Percentiles rank a stretch among this genome's conserved stretches.
These are phyloP conservation scores for Penicillium sp. DNA, from an alignment of 2,329 filamentous ascomycete genomes.

Conservation along the genomic window DNA sequence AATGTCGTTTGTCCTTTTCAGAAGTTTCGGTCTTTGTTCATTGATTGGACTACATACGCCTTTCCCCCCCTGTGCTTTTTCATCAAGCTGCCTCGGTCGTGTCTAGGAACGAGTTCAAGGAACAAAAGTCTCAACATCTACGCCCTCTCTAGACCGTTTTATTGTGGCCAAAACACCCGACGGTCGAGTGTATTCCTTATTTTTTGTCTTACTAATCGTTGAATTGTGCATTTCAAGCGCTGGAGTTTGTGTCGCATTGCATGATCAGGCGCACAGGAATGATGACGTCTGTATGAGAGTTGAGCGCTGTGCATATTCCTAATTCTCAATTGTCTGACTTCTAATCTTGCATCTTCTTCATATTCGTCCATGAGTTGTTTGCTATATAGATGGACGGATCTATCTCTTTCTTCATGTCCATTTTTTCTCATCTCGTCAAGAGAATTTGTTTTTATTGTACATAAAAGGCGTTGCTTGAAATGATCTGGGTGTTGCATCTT, in stretches of 20 bases:
- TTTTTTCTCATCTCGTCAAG: neutral
- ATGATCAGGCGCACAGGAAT: conserved; percentile 14
- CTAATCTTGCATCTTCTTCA: neutral
- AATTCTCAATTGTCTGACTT: neutral
- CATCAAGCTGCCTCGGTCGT: neutral
- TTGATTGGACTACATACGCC: neutral
- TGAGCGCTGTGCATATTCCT: conserved; percentile 8
- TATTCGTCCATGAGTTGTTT: conserved; percentile 5
- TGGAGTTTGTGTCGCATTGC: conserved; percentile 15
- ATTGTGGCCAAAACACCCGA: neutral
- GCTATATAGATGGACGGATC: conserved; percentile 1
- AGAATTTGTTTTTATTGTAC: conserved; percentile 4
- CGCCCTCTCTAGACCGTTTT: neutral
- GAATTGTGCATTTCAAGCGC: conserved; percentile 15
- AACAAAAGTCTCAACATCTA: neutral
- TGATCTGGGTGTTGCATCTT: conserved; percentile 10
- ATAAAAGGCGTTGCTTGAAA: conserved; percentile 9
- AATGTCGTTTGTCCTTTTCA: neutral
- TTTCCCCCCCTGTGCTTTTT: neutral
- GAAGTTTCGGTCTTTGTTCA: neutral
- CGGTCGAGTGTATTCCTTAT: conserved; percentile 2
- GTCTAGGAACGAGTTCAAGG: neutral
- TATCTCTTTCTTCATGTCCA: conserved; percentile 5
- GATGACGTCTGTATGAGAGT: conserved; percentile 12
- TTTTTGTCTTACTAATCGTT: conserved; percentile 6